Evolutionary conservation across 805 yeast genomes (phyloP).

Genomic region (Lachancea cidri): DNA sequence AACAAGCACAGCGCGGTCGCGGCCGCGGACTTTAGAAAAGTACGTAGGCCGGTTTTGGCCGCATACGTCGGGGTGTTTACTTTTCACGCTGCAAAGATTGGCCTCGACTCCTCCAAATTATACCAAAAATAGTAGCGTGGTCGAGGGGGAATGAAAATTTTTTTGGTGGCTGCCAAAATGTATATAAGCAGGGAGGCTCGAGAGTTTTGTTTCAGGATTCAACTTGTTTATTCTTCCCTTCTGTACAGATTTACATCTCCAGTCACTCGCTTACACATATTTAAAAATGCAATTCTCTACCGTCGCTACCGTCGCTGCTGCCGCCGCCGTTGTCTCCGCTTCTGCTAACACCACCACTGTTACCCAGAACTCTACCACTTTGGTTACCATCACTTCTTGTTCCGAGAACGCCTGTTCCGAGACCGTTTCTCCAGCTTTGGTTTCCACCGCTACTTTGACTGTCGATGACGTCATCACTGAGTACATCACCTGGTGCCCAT

Average conservation of each 20-base stretch:
- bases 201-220: neutral
- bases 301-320: conserved; percentile 21
- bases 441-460: conserved; percentile 34
- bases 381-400: conserved; percentile 36
- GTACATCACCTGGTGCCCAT: conserved; percentile 38
- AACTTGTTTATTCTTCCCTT: conserved; percentile 1
- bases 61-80: no score
- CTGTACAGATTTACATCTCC: conserved; percentile 21
- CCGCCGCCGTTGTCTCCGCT: conserved; percentile 21
- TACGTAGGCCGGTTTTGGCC: no score
- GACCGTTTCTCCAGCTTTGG: conserved; percentile 31
- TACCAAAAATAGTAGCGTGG: neutral
- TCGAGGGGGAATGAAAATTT: neutral
- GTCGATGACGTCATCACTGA: conserved; percentile 33
- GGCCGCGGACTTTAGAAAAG: no score
- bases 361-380: conserved; percentile 27
- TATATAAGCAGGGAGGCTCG: conserved; percentile 9
- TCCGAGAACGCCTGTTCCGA: conserved; percentile 30
- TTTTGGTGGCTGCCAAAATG: neutral
- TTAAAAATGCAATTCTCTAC: conserved; percentile 36
- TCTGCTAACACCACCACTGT: conserved; percentile 25
- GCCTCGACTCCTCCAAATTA: no score
- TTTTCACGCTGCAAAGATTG: no score
- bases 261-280: conserved; percentile 27
- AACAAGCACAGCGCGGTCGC: no score